Evolutionary conservation across 2,329 filamentous ascomycete species (phyloP).

Genomic region (Talaromyces verruculosus): DNA sequence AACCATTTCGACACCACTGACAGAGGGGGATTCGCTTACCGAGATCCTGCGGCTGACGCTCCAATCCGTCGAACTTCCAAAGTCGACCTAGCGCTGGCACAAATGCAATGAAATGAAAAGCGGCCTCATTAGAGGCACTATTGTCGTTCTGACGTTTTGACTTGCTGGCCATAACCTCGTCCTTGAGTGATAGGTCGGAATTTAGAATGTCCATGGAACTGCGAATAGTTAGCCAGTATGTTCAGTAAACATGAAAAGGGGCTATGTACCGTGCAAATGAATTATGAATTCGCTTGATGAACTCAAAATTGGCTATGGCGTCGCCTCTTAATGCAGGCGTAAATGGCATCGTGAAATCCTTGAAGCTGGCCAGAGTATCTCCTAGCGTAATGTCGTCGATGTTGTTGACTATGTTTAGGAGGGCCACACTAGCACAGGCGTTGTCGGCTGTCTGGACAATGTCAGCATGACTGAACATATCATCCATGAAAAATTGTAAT

Average conservation of each 20-base stretch:
- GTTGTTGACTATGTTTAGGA: conserved; percentile 94
- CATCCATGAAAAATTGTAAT: conserved; percentile 24
- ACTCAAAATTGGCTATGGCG: conserved; percentile 69
- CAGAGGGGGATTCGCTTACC: conserved; percentile 39
- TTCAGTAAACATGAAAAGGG: neutral
- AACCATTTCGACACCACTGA: neutral
- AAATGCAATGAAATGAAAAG: conserved; percentile 87
- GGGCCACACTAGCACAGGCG: conserved; percentile 86
- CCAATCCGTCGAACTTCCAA: conserved; percentile 87
- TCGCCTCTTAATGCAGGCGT: conserved; percentile 73
- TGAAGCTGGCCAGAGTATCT: conserved; percentile 69
- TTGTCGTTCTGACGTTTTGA: conserved; percentile 41
- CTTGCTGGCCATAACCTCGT: conserved; percentile 43
- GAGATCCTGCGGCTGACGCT: conserved; percentile 66
- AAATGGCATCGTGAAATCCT: conserved; percentile 66
- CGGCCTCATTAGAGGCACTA: conserved; percentile 57
- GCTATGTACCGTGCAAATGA: conserved; percentile 69
- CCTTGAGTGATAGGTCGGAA: conserved; percentile 63
- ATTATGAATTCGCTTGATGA: conserved; percentile 81
- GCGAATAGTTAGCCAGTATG: conserved; percentile 9
- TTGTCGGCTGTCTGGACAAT: conserved; percentile 69
- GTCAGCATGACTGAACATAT: conserved; percentile 14
- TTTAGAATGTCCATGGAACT: conserved; percentile 75
- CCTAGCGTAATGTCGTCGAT: conserved; percentile 66
- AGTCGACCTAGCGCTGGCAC: conserved; percentile 71